phyloP scores from a whole-genome alignment of 2,329 filamentous ascomycete genomes.

The Coniochaeta hoffmannii region DNA sequence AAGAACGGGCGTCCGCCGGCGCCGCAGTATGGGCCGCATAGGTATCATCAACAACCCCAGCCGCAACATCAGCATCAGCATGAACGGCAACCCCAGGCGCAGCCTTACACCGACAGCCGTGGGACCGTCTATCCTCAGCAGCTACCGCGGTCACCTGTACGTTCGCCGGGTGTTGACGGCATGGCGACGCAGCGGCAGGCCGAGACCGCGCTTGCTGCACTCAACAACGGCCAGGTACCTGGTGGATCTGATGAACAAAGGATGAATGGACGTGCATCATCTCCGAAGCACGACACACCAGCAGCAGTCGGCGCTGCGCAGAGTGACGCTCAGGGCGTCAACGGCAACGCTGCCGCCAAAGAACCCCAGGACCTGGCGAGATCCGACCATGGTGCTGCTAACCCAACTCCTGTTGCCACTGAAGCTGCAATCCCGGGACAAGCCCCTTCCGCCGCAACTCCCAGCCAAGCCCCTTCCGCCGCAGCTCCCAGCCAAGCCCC shows the following conservation, averaged over 20 bases:
- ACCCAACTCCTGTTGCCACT: background rate
- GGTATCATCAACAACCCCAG: background rate
- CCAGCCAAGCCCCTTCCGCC: no score
- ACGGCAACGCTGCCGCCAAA: background rate
- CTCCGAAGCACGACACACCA: background rate
- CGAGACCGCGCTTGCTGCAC: background rate
- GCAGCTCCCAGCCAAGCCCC: no score
- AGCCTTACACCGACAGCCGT: background rate
- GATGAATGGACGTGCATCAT: background rate
- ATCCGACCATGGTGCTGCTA: background rate
- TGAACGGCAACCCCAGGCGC: background rate
- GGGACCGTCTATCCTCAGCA: background rate
- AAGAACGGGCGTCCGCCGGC: background rate
- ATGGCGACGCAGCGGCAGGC: background rate
- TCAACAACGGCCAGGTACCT: background rate
- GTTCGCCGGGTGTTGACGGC: background rate
- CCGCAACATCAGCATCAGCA: background rate
- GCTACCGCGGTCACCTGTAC: background rate
- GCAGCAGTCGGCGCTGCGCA: background rate
- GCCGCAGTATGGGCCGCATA: no score
- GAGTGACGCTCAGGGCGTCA: background rate
- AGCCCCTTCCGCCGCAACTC: no score
- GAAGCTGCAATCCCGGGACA: background rate
- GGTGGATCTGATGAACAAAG: background rate
- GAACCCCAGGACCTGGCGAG: background rate